Conservation (phyloP, 331 rosid species). For the Quercus tomentella region DNA sequence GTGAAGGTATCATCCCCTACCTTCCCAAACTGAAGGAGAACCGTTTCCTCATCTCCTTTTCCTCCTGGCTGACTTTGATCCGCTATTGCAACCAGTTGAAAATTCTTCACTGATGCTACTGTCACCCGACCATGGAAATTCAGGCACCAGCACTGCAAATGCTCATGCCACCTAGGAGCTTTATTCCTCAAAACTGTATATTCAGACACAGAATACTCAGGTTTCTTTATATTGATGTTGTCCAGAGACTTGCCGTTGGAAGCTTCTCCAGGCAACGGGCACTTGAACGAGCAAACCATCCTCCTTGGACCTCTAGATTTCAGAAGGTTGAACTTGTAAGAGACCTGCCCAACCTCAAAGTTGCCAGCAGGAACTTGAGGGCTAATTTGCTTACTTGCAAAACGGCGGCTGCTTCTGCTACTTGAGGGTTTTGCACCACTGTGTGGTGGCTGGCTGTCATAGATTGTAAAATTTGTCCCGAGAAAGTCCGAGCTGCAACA, state of each 20-base stretch:
- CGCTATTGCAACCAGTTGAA: slow-evolving; percentile 76
- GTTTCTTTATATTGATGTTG: slow-evolving; percentile 21
- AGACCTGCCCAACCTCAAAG: slow-evolving; percentile 83
- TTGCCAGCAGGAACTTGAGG: slow-evolving; percentile 95
- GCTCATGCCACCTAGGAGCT: slow-evolving; percentile 99
- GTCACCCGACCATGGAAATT: slow-evolving; percentile 99
- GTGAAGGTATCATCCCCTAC: slow-evolving; percentile 88
- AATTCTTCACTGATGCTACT: slow-evolving; percentile 90
- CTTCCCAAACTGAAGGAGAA: slow-evolving; percentile 93
- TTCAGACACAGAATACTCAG: slow-evolving; percentile 36
- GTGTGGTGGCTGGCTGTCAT: slow-evolving; percentile 87
- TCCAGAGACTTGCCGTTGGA: slow-evolving; percentile 24
- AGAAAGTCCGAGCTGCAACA: slow-evolving; percentile 90
- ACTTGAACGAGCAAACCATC: slow-evolving; percentile 71
- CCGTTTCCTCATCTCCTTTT: slow-evolving; percentile 87
- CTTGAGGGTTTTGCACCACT: slow-evolving; percentile 86
- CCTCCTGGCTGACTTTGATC: slow-evolving; percentile 88
- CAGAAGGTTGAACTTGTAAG: slow-evolving; percentile 88
- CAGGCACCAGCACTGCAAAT: slow-evolving; percentile 97
- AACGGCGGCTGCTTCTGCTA: slow-evolving; percentile 71
- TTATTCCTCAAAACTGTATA: slow-evolving; percentile 76
- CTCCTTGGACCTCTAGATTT: slow-evolving; percentile 99
- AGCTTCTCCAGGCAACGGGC: slow-evolving; percentile 45
- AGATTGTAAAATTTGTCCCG: slow-evolving; percentile 88
- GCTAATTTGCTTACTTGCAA: slow-evolving; percentile 92